Conservation (phyloP, 148 eudicot genomes). For the Silene conica region DNA sequence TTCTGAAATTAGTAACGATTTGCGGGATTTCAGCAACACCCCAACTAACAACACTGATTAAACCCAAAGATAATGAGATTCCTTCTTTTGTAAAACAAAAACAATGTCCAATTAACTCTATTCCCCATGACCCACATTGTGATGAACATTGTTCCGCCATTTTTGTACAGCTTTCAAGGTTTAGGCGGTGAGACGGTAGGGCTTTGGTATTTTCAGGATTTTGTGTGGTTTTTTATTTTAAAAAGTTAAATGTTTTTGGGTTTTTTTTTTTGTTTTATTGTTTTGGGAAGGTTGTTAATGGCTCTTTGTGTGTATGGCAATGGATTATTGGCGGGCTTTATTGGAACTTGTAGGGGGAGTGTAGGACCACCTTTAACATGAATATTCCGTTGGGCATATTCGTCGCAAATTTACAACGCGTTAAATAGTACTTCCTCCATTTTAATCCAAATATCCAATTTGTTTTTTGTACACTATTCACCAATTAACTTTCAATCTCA, state of each 20-base stretch:
- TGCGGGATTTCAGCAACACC: constrained; percentile 80
- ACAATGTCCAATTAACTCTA: constrained; percentile 39
- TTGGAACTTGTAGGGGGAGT: background rate
- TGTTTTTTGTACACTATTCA: too few relatives aligned
- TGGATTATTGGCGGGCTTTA: background rate
- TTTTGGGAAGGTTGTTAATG: too few relatives aligned
- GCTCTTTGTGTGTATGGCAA: background rate
- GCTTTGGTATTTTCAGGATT: too few relatives aligned
- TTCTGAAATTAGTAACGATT: constrained; percentile 55
- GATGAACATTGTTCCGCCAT: constrained; percentile 28
- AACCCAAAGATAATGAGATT: constrained; percentile 47
- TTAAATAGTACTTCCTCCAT: too few relatives aligned
- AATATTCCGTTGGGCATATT: too few relatives aligned
- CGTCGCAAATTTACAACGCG: too few relatives aligned
- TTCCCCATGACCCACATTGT: constrained; percentile 51
- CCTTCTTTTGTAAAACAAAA: constrained; percentile 45
- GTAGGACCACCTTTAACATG: too few relatives aligned
- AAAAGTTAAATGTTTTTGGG: too few relatives aligned
- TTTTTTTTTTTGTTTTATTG: too few relatives aligned
- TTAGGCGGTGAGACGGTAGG: background rate
- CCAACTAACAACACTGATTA: constrained; percentile 62
- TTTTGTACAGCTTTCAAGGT: background rate
- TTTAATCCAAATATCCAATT: too few relatives aligned
- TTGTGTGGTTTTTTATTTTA: too few relatives aligned
- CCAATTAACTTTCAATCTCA: too few relatives aligned